A percentile compares a stretch with the other conserved stretches of the same genome.
Evolutionary conservation across 2,329 filamentous ascomycete species (phyloP).

Genomic region (Mariannaea elegans): DNA sequence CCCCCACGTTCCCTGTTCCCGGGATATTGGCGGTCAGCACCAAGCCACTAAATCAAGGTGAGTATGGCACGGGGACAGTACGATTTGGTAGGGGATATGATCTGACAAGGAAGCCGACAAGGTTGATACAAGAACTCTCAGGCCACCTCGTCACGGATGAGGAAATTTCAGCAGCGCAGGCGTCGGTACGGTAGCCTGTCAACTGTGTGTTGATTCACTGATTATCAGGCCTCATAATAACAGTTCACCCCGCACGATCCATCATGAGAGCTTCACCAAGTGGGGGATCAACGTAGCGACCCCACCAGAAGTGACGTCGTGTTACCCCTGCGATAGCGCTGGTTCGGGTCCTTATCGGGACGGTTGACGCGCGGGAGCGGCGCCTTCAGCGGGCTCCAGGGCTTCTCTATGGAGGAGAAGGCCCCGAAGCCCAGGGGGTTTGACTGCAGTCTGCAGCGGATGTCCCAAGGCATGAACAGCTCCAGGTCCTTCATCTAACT

Average conservation of each 20-base stretch:
- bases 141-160: neutral
- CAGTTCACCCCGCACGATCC: neutral
- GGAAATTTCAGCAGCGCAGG: too few relatives aligned
- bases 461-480: neutral
- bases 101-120: neutral
- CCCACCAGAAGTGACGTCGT: conserved; percentile 31
- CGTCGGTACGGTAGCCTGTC: too few relatives aligned
- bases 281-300: conserved; percentile 20
- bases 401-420: neutral
- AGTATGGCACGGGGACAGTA: neutral
- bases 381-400: neutral
- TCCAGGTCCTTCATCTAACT: neutral
- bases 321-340: conserved; percentile 12
- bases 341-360: conserved; percentile 3
- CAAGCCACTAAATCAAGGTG: neutral
- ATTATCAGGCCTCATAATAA: too few relatives aligned
- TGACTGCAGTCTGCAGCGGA: too few relatives aligned
- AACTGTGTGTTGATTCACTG: too few relatives aligned
- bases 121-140: neutral
- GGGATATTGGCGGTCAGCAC: neutral
- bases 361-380: conserved; percentile 11
- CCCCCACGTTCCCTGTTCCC: neutral
- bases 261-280: neutral
- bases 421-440: neutral
- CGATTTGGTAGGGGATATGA: neutral